phyloP scores from a whole-genome alignment of 2,329 filamentous ascomycete species.

The Colletotrichum aenigma region DNA sequence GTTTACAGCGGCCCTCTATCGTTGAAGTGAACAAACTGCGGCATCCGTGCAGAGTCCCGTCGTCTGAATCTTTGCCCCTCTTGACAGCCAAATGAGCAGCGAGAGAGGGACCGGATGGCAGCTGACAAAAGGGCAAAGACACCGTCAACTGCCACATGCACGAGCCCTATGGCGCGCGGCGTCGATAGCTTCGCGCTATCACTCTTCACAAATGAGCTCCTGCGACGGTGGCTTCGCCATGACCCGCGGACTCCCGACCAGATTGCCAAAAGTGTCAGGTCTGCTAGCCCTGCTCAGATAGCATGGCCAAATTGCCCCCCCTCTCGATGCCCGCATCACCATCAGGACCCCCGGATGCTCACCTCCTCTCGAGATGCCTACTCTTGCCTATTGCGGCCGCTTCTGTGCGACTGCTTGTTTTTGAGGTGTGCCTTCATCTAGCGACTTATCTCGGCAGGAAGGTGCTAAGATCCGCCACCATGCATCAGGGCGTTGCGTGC shows the following conservation, averaged over 20 bases:
- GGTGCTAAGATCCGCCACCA: conserved; percentile 12
- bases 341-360: not conserved
- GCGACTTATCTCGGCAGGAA: not conserved
- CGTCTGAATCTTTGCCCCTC: not conserved
- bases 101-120: conserved; percentile 15
- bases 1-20: not conserved
- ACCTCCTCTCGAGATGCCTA: not conserved
- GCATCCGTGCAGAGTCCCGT: not conserved
- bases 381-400: conserved; percentile 10
- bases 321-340: not conserved
- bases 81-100: not conserved
- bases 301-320: not conserved
- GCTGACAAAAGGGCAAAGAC: conserved; percentile 3
- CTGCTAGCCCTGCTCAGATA: not conserved
- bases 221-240: conserved; percentile 17
- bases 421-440: not conserved
- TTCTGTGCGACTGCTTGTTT: not conserved
- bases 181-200: conserved; percentile 15
- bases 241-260: not conserved
- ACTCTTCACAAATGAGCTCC: not conserved
- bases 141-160: conserved; percentile 12
- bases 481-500: conserved; percentile 5
- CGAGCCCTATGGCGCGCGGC: not conserved
- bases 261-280: not conserved
- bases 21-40: not conserved